Conservation (phyloP, 495 filamentous ascomycete genomes). For the Entonaema liquescens region DNA sequence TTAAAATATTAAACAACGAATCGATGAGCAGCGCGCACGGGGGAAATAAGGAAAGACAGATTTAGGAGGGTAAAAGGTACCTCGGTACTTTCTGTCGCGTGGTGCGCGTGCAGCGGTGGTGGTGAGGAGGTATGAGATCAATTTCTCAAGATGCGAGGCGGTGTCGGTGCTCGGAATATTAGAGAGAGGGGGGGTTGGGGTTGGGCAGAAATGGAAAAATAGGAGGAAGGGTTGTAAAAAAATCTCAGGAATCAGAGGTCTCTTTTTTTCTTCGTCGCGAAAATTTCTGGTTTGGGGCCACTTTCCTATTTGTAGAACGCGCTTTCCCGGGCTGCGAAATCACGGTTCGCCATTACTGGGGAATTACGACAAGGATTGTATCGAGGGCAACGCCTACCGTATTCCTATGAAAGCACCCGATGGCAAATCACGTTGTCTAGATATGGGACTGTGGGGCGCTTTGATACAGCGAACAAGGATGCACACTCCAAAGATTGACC, state of each 20-base stretch:
- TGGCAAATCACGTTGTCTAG: conserved; percentile 34
- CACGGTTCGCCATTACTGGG: conserved; percentile 43
- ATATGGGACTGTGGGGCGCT: conserved; percentile 29
- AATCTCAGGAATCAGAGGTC: conserved; percentile 46
- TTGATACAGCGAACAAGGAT: conserved; percentile 39
- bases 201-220: conserved; percentile 50
- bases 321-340: conserved; percentile 44
- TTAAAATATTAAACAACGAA: conserved; percentile 38
- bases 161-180: conserved; percentile 46
- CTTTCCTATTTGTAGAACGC: conserved; percentile 57
- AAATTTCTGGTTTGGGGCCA: conserved; percentile 51
- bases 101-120: conserved; percentile 38
- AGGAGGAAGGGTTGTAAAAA: conserved; percentile 51
- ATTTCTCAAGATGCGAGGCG: conserved; percentile 45
- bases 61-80: conserved; percentile 33
- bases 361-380: conserved; percentile 32
- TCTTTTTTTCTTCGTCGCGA: conserved; percentile 46
- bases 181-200: conserved; percentile 44
- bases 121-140: conserved; percentile 33
- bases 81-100: conserved; percentile 41
- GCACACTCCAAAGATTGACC: conserved; percentile 28
- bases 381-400: conserved; percentile 23
- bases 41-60: conserved; percentile 28
- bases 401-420: conserved; percentile 19
- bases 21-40: conserved; percentile 33